phyloP scores from a whole-genome alignment of 371 early-diverging fungal species.

The Syncephalastrum monosporum region DNA sequence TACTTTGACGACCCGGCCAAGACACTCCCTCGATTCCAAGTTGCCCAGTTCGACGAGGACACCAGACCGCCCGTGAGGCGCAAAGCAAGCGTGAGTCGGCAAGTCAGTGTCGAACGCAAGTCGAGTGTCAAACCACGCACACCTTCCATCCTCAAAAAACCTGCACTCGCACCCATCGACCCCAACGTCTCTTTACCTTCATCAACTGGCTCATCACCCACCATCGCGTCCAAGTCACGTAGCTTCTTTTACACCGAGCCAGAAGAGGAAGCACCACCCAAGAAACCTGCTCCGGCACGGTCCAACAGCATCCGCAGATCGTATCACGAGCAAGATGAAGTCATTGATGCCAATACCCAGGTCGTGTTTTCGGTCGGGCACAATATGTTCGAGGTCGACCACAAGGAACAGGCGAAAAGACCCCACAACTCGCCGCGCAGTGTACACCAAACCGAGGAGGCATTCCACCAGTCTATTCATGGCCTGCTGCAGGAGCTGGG shows the following conservation, averaged over 20 bases:
- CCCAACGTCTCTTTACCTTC: not conserved
- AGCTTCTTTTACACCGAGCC: too few relatives aligned
- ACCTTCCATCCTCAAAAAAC: too few relatives aligned
- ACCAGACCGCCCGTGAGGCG: slow-evolving; percentile 5
- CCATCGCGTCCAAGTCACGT: too few relatives aligned
- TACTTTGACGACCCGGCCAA: slow-evolving; percentile 45
- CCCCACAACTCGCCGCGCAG: not conserved
- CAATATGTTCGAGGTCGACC: slow-evolving; percentile 54
- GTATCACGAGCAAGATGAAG: slow-evolving; percentile 16
- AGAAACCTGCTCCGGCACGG: slow-evolving; percentile 15
- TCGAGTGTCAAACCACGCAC: too few relatives aligned
- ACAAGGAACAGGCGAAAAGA: slow-evolving; percentile 12
- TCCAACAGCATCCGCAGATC: not conserved
- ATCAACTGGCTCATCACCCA: not conserved
- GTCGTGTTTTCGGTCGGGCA: slow-evolving; percentile 54
- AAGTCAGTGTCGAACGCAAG: too few relatives aligned
- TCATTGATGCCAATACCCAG: slow-evolving; percentile 46
- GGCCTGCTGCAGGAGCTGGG: slow-evolving; percentile 26
- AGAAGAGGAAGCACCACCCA: slow-evolving; percentile 5
- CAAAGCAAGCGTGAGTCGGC: not conserved
- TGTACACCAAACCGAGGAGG: slow-evolving; percentile 13
- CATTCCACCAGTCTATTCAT: slow-evolving; percentile 15
- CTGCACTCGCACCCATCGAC: not conserved
- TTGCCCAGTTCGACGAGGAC: slow-evolving; percentile 21
- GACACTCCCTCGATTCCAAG: slow-evolving; percentile 35